A percentile compares a stretch with the other conserved stretches of the same genome.
Evolutionary conservation across 805 yeast species (phyloP).

Genomic region (Lachancea thermotolerans): DNA sequence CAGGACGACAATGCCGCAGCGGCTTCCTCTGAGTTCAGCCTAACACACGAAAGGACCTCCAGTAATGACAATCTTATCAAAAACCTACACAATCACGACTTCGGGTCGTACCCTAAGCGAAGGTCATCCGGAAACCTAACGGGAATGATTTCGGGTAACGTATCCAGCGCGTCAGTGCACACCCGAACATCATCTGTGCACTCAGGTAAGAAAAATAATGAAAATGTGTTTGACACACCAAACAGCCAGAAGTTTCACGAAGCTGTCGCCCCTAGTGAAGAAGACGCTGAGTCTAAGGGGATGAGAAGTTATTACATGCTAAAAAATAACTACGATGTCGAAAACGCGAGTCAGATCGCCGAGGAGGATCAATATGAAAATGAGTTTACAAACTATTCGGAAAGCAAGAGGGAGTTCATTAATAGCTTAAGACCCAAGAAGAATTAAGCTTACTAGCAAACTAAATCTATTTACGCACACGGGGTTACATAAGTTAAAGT

Average conservation of each 20-base stretch:
- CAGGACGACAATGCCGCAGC: constrained; percentile 8
- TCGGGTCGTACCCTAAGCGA: constrained; percentile 27
- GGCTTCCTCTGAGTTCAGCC: constrained; percentile 3
- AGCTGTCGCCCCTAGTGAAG: constrained; percentile 1
- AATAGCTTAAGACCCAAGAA: constrained; percentile 36
- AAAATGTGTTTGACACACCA: constrained; percentile 22
- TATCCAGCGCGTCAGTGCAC: constrained; percentile 18
- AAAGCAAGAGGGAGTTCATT: constrained; percentile 37
- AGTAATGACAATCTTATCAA: constrained; percentile 17
- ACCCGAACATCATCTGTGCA: constrained; percentile 23
- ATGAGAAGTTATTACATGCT: constrained; percentile 22
- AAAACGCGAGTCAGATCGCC: constrained; percentile 30
- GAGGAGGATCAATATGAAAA: constrained; percentile 42
- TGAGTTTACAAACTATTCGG: constrained; percentile 40
- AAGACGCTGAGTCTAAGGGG: constrained; percentile 4
- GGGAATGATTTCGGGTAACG: constrained; percentile 9
- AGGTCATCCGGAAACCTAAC: constrained; percentile 12
- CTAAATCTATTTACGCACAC: not conserved
- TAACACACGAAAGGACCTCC: not conserved
- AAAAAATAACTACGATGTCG: constrained; percentile 31
- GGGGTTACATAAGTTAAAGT: not conserved
- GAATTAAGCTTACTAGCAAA: not conserved
- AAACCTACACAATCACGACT: constrained; percentile 21
- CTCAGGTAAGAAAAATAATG: constrained; percentile 22
- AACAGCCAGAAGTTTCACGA: constrained; percentile 9